Base-by-base conservation (phyloP, 805 yeast genomes). In the Myxozyma sirexii region DNA sequence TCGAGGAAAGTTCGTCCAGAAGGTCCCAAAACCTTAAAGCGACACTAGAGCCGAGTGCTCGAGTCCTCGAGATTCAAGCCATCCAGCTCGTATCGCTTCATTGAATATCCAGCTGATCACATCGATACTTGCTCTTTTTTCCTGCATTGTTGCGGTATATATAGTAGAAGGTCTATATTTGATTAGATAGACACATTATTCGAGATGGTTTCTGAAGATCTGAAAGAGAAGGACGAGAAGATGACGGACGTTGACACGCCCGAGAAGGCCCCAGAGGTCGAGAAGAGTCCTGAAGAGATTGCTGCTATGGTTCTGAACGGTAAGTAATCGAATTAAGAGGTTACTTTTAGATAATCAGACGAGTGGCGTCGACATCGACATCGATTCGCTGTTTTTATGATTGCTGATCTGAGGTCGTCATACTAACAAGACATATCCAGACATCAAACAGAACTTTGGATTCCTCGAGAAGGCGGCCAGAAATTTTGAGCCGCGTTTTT, bases 401-500 rank as follows among this genome's bases (percentile, higher is more conserved):
- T 29, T 29, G 33, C 33, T 42, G 31, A 26, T 19, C 45, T 24
- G 7, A 33, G 4, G 12, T 31, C 21, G 2, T 19, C 27, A 52
- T 27, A n/a, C 31, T 44, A 38, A 49, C 23, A 15, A 21, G 19
- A 5, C 15, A 12, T 24, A 4, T 21, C 23, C 42, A 68, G 77
- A 75, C 48, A 70, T 75, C 63, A 68, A 69, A 53, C 75, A 72
- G 57, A 68, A 72, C 63, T 81, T 83, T 65, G 75, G 75, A 45
- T 77, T 81, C 54, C 75, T 84, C 55, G 77, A 77, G 52, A 86
- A 86, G 74, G 86, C 92, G 2, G 86, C 86, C 10, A 72, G 82
- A 47, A 84, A 84, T 56, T 84, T 85, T 72, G 99, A 94, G 74
- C 89, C 96, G 66, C 83, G 97, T 66, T 89, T 87, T 75, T 84